These are phyloP conservation scores for Diaporthe sp. DNA, from an alignment of 2,329 filamentous ascomycete genomes.

Conservation along the genomic window DNA sequence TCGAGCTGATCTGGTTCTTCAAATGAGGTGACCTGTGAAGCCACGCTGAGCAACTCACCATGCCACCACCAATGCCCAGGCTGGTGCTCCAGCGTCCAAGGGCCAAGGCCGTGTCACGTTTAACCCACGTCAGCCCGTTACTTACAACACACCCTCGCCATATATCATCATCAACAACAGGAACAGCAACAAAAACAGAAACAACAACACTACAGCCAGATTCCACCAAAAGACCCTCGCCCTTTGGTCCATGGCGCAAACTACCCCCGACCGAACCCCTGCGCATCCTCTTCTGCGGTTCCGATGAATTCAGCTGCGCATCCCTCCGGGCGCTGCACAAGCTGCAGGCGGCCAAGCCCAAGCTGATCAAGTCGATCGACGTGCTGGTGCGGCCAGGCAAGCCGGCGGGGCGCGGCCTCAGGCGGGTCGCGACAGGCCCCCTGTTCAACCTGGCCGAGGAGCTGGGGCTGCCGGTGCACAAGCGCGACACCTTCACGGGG, in stretches of 20 bases:
- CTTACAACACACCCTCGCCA: not conserved
- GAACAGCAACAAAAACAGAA: not conserved
- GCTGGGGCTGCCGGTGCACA: slow-evolving; percentile 77
- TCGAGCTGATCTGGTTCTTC: slow-evolving; percentile 1
- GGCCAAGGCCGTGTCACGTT: not conserved
- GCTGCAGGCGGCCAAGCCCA: slow-evolving; percentile 65
- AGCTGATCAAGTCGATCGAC: slow-evolving; percentile 81
- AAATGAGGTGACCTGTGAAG: slow-evolving; percentile 14
- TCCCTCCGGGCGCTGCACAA: slow-evolving; percentile 78
- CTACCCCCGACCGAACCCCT: slow-evolving; percentile 69
- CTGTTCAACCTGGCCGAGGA: slow-evolving; percentile 76
- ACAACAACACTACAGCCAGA: not conserved
- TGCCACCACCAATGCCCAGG: slow-evolving; percentile 24
- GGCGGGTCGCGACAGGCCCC: slow-evolving; percentile 78
- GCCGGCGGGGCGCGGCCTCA: slow-evolving; percentile 80
- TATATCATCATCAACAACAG: not conserved
- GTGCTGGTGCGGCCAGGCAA: slow-evolving; percentile 88
- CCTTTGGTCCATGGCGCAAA: slow-evolving; percentile 9
- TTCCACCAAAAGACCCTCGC: not conserved
- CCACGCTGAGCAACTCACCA: slow-evolving; percentile 14
- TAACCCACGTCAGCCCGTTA: too few relatives aligned
- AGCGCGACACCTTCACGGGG: slow-evolving; percentile 84
- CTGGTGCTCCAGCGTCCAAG: not conserved
- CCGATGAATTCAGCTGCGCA: slow-evolving; percentile 88
- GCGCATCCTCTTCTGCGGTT: slow-evolving; percentile 92